These are phyloP conservation scores for Aspergillus jensenii DNA, from an alignment of 2,329 filamentous ascomycete species.

Conservation along the genomic window DNA sequence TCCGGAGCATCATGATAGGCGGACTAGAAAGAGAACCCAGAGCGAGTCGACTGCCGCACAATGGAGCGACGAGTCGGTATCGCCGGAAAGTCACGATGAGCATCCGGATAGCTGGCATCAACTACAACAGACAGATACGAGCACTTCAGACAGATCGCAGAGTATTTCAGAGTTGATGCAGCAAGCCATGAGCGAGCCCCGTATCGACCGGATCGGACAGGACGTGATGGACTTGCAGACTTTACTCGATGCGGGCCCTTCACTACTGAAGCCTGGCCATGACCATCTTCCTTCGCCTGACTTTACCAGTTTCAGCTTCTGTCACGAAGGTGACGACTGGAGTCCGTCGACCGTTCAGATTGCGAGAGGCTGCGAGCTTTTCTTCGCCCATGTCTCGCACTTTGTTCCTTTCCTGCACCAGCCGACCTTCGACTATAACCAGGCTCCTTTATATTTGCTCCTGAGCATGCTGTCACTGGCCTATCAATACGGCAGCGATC, in stretches of 20 bases:
- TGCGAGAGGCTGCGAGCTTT: constrained; percentile 33
- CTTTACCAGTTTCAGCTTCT: not conserved
- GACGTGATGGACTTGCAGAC: not conserved
- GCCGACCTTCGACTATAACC: constrained; percentile 35
- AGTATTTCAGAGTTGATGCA: not conserved
- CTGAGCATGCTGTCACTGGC: constrained; percentile 40
- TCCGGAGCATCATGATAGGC: constrained; percentile 14
- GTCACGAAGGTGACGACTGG: constrained; percentile 24
- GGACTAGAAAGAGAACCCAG: constrained; percentile 4
- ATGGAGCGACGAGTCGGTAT: not conserved
- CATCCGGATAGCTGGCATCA: not conserved
- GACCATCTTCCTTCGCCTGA: not conserved
- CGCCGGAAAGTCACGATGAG: constrained; percentile 2
- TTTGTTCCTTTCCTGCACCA: constrained; percentile 42
- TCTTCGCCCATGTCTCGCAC: constrained; percentile 37
- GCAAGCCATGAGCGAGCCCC: not conserved
- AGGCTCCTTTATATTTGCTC: constrained; percentile 25
- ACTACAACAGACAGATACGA: not conserved
- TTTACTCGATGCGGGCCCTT: not conserved
- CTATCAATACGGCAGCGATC: constrained; percentile 41
- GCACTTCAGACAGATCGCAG: not conserved
- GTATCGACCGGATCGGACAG: not conserved
- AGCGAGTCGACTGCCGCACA: not conserved
- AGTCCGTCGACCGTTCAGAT: constrained; percentile 32
- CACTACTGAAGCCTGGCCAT: not conserved